Percentiles rank a stretch among this genome's conserved stretches.
Conservation (phyloP, 768 basidiomycete species). For the Xerocomus spinulosus region DNA sequence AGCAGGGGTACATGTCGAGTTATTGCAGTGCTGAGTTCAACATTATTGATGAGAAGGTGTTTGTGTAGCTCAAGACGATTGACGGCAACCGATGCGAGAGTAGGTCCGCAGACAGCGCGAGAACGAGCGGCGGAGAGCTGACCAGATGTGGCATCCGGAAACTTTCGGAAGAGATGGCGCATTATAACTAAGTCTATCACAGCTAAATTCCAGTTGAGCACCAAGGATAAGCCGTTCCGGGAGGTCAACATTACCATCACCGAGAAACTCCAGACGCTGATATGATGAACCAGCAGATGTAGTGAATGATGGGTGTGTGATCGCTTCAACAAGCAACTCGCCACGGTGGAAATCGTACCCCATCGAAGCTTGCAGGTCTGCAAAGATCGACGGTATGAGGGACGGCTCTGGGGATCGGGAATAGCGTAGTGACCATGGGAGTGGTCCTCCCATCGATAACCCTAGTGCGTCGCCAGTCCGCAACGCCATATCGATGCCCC, state of each 20-base stretch:
- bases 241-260: conserved; percentile 62
- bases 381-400: conserved; percentile 45
- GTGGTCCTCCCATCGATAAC: conserved; percentile 65
- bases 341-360: conserved; percentile 67
- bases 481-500: conserved; percentile 68
- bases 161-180: conserved; percentile 65
- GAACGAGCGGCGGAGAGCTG: conserved; percentile 69
- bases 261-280: conserved; percentile 84
- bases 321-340: conserved; percentile 66
- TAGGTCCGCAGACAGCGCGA: conserved; percentile 68
- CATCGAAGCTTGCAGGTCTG: conserved; percentile 53
- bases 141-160: conserved; percentile 67
- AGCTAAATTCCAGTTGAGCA: conserved; percentile 38
- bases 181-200: conserved; percentile 69
- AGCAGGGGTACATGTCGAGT: conserved; percentile 56
- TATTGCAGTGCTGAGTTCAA: conserved; percentile 64
- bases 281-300: conserved; percentile 57
- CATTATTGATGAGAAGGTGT: conserved; percentile 61
- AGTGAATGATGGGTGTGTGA: conserved; percentile 82
- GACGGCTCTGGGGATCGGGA: conserved; percentile 28
- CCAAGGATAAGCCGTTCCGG: not conserved
- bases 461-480: conserved; percentile 59
- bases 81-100: conserved; percentile 67
- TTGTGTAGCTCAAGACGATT: conserved; percentile 64
- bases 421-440: conserved; percentile 66